Conservation (phyloP, 2,329 filamentous ascomycete species). For the Didymella pinodella region DNA sequence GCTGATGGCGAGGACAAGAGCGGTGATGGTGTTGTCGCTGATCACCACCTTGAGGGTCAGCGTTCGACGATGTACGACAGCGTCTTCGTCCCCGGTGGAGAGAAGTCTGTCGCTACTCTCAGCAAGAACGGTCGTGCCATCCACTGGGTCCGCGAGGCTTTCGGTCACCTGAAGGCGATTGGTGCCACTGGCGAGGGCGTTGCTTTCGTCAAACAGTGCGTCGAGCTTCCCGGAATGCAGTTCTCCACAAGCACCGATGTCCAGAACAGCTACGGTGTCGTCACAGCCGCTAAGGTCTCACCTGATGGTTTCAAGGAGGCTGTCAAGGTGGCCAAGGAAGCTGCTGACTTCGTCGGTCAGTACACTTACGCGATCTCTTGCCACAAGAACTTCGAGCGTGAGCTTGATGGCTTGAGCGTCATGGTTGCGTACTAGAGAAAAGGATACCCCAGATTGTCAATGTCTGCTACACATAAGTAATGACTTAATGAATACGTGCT, state of each 20-base stretch:
- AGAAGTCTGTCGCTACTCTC: conserved; percentile 68
- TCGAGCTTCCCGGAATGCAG: conserved; percentile 57
- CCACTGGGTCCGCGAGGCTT: conserved; percentile 81
- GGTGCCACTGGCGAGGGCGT: conserved; percentile 78
- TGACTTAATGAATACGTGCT: background rate
- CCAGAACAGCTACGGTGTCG: conserved; percentile 77
- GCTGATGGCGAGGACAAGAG: conserved; percentile 66
- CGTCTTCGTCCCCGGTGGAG: conserved; percentile 77
- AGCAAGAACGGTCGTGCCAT: conserved; percentile 74
- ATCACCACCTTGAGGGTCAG: conserved; percentile 82
- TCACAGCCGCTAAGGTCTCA: conserved; percentile 66
- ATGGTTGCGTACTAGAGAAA: conserved; percentile 71
- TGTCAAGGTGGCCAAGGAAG: conserved; percentile 70
- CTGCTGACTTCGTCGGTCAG: conserved; percentile 72
- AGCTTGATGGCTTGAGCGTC: conserved; percentile 72
- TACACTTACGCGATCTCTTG: conserved; percentile 74
- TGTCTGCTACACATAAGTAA: conserved; percentile 4
- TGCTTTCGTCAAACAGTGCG: conserved; percentile 64
- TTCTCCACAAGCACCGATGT: conserved; percentile 61
- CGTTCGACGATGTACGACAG: conserved; percentile 84
- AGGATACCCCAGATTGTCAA: conserved; percentile 14
- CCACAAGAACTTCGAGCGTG: conserved; percentile 77
- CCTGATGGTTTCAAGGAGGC: conserved; percentile 68
- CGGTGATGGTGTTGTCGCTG: conserved; percentile 65
- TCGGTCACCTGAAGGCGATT: conserved; percentile 82